Conservation (phyloP, 2,329 filamentous ascomycete species). For the Botrytis tulipae region DNA sequence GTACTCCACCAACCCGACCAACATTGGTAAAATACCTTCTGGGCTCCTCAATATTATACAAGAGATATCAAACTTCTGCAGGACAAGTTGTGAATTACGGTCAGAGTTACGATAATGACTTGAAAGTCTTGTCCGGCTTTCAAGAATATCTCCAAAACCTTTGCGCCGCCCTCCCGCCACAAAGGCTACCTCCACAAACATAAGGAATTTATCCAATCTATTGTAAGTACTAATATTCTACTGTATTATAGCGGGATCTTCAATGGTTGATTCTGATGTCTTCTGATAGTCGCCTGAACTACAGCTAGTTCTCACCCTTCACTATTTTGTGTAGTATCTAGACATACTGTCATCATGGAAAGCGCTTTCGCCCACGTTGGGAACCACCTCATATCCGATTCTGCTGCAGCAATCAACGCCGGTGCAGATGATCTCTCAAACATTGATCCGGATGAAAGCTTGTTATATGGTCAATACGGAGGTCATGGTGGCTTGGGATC, state of each 20-base stretch:
- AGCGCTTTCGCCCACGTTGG: conserved; percentile 84
- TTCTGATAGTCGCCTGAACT: not conserved
- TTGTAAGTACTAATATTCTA: not conserved
- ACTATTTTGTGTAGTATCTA: conserved; percentile 20
- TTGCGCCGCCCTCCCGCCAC: conserved; percentile 32
- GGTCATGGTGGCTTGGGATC: conserved; percentile 52
- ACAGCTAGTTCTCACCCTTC: conserved; percentile 17
- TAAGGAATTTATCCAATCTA: conserved; percentile 15
- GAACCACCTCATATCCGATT: conserved; percentile 83
- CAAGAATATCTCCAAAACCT: conserved; percentile 26
- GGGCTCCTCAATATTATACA: not conserved
- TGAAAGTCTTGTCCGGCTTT: conserved; percentile 32
- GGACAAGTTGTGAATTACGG: conserved; percentile 22
- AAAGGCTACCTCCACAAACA: conserved; percentile 32
- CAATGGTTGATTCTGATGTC: not conserved
- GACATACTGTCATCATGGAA: conserved; percentile 58
- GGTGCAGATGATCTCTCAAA: conserved; percentile 69
- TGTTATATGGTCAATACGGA: conserved; percentile 70
- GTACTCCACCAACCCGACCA: conserved; percentile 7
- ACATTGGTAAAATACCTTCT: not conserved
- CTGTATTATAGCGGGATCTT: not conserved
- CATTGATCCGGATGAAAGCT: conserved; percentile 74
- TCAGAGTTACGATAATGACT: conserved; percentile 34
- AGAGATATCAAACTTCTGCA: conserved; percentile 11
- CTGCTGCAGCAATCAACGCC: conserved; percentile 83